Conservation (phyloP, 495 filamentous ascomycete genomes). For the Daldinia bambusicola region DNA sequence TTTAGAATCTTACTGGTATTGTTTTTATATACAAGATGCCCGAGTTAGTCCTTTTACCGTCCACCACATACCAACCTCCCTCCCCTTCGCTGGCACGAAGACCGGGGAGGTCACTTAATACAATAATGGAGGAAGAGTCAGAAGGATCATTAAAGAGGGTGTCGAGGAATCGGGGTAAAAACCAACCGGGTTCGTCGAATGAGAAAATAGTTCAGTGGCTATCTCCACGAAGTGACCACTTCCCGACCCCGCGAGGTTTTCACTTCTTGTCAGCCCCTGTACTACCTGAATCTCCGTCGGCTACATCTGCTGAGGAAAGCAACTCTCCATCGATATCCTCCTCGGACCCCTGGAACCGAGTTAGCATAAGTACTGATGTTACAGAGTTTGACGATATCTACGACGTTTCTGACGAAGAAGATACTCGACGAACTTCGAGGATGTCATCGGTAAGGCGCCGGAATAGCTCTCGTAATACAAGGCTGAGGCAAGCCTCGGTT, state of each 20-base stretch:
- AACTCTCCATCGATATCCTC: slow-evolving; percentile 61
- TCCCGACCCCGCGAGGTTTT: slow-evolving; percentile 68
- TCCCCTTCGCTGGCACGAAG: slow-evolving; percentile 72
- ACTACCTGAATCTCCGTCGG: slow-evolving; percentile 58
- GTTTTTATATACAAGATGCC: slow-evolving; percentile 62
- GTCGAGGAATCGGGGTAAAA: slow-evolving; percentile 44
- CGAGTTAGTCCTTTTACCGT: slow-evolving; percentile 65
- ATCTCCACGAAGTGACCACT: slow-evolving; percentile 68
- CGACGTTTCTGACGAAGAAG: slow-evolving; percentile 77
- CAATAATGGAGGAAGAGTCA: slow-evolving; percentile 79
- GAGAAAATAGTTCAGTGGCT: slow-evolving; percentile 64
- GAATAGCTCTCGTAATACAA: slow-evolving; percentile 48
- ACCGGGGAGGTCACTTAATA: slow-evolving; percentile 79
- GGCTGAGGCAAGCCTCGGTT: slow-evolving; percentile 40
- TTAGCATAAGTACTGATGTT: slow-evolving; percentile 64
- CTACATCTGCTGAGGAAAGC: slow-evolving; percentile 58
- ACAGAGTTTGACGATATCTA: slow-evolving; percentile 87
- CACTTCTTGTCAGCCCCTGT: slow-evolving; percentile 67
- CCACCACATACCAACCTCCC: slow-evolving; percentile 69
- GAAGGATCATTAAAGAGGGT: slow-evolving; percentile 46
- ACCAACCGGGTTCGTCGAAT: slow-evolving; percentile 56
- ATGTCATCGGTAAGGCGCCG: slow-evolving; percentile 50
- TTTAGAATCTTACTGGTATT: slow-evolving; percentile 37
- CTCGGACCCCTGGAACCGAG: slow-evolving; percentile 63
- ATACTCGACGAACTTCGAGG: slow-evolving; percentile 38